These are phyloP conservation scores for Telopea speciosissima DNA, from an alignment of 177 flowering plant species.

Conservation along the genomic window DNA sequence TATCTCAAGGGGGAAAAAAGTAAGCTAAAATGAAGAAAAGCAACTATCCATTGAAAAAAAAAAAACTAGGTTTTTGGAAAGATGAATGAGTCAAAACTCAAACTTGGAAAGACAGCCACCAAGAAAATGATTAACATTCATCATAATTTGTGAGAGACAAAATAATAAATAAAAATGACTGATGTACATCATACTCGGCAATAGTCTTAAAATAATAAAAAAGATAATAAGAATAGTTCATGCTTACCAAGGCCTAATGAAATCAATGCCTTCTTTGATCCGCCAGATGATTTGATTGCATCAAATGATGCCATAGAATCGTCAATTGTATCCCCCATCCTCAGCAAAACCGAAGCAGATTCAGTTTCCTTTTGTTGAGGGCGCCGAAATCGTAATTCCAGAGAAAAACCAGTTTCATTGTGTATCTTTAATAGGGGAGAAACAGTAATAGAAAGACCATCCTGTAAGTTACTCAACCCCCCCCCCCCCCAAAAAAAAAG, in stretches of 20 bases:
- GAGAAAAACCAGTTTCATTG: constrained; percentile 67
- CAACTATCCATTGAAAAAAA: neutral
- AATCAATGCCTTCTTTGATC: constrained; percentile 58
- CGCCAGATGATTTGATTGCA: constrained; percentile 63
- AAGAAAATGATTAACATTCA: no score
- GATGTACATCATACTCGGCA: neutral
- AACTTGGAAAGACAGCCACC: neutral
- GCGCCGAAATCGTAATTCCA: constrained; percentile 72
- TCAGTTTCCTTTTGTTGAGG: constrained; percentile 54
- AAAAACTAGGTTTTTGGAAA: no score
- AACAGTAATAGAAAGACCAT: constrained; percentile 62
- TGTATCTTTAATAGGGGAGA: constrained; percentile 80
- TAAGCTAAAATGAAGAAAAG: neutral
- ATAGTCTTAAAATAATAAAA: neutral
- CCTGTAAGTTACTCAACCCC: constrained; percentile 36
- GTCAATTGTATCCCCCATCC: constrained; percentile 67
- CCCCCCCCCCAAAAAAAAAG: neutral
- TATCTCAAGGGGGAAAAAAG: no score
- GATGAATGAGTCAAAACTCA: neutral
- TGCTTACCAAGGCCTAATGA: constrained; percentile 76
- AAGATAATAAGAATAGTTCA: neutral
- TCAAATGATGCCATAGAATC: constrained; percentile 76
- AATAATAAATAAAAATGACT: neutral
- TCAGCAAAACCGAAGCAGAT: constrained; percentile 49
- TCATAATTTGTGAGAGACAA: neutral